phyloP scores from a whole-genome alignment of 306 rosid species.

The Vigna angularis region DNA sequence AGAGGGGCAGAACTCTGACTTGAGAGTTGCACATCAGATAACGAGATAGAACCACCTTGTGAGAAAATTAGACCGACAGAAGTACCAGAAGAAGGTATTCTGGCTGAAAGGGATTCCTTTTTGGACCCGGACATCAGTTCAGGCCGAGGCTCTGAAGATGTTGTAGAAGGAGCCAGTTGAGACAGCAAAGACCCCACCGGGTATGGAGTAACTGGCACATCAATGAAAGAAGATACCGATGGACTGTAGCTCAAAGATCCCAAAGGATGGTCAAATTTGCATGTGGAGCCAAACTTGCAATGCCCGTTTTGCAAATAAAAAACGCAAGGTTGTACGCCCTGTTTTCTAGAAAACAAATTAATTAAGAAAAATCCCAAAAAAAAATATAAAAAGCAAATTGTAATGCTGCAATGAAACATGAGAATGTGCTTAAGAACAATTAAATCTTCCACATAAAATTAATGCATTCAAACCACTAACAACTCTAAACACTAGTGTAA shows the following conservation, averaged over 20 bases:
- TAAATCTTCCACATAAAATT: background rate
- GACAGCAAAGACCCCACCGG: constrained; percentile 82
- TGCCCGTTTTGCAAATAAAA: constrained; percentile 61
- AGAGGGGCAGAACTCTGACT: constrained; percentile 64
- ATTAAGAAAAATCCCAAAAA: constrained; percentile 41
- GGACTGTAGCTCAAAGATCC: constrained; percentile 71
- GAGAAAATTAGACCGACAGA: constrained; percentile 74
- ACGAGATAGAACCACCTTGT: constrained; percentile 64
- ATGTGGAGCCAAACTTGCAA: constrained; percentile 83
- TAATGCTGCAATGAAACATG: constrained; percentile 23
- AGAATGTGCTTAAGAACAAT: constrained; percentile 21
- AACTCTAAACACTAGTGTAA: constrained; percentile 7
- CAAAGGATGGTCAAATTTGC: constrained; percentile 90
- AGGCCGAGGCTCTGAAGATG: constrained; percentile 66
- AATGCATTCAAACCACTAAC: background rate
- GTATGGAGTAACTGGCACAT: constrained; percentile 78
- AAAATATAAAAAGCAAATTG: background rate
- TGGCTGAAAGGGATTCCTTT: constrained; percentile 62
- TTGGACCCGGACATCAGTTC: constrained; percentile 55
- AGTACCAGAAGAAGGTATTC: constrained; percentile 64
- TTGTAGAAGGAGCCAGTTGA: constrained; percentile 66
- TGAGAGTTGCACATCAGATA: constrained; percentile 72
- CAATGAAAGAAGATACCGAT: constrained; percentile 69
- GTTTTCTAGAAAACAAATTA: constrained; percentile 50
- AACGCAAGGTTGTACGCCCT: constrained; percentile 61